A percentile compares a stretch with the other conserved stretches of the same genome.
Evolutionary conservation across 306 rosid species (phyloP).

Genomic region (Ormosia semicastrata): DNA sequence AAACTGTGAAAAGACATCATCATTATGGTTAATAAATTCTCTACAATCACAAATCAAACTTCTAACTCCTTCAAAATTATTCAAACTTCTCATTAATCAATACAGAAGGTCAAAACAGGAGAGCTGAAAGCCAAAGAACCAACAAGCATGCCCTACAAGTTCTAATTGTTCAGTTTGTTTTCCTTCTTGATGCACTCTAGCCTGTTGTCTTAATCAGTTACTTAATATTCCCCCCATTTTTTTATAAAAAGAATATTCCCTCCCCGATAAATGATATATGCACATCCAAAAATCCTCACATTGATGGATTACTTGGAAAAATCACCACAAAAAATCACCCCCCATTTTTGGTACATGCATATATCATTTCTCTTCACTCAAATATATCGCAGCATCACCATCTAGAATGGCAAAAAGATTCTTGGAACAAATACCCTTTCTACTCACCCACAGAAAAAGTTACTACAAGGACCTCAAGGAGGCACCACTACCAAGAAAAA

Average conservation of each 20-base stretch:
- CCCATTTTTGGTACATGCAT: not conserved
- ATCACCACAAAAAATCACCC: too few relatives aligned
- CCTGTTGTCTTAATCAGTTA: not conserved
- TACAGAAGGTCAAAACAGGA: not conserved
- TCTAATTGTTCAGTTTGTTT: conserved; percentile 1
- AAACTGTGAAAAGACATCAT: not conserved
- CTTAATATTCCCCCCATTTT: not conserved
- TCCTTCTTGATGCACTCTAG: not conserved
- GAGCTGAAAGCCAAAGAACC: conserved; percentile 4
- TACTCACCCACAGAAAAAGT: conserved; percentile 14
- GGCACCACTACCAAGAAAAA: conserved; percentile 20
- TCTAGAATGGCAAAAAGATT: conserved; percentile 17
- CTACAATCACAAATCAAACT: not conserved
- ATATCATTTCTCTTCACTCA: not conserved
- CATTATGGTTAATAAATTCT: not conserved
- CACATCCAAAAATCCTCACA: not conserved
- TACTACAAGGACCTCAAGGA: not conserved
- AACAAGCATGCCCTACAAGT: not conserved
- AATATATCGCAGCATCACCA: not conserved
- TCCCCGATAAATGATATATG: not conserved
- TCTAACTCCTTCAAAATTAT: not conserved
- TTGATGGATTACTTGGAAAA: not conserved
- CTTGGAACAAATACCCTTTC: conserved; percentile 10
- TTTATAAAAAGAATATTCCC: not conserved
- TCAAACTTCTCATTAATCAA: conserved; percentile 4